Conservation (phyloP, 2,329 filamentous ascomycete genomes). For the Ophiostoma pallidulum region DNA sequence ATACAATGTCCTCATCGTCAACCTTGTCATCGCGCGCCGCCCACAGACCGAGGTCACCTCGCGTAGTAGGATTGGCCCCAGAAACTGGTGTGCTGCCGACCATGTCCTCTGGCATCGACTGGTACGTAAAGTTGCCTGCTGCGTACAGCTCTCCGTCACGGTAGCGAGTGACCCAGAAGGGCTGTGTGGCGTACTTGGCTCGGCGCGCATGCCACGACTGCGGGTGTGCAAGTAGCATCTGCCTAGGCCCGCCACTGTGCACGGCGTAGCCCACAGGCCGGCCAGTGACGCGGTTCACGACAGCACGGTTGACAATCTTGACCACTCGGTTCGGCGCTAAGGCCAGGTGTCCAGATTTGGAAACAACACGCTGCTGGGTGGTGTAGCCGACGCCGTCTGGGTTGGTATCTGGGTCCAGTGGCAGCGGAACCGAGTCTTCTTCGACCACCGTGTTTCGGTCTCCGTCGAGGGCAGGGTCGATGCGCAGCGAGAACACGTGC, state of each 20-base stretch:
- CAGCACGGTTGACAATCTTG: constrained; percentile 38
- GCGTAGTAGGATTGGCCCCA: not conserved
- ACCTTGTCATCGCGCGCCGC: constrained; percentile 24
- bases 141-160: constrained; percentile 34
- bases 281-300: constrained; percentile 31
- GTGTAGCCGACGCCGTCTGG: constrained; percentile 39
- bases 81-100: constrained; percentile 25
- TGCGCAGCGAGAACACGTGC: constrained; percentile 1
- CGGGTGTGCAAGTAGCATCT: constrained; percentile 32
- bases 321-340: constrained; percentile 40
- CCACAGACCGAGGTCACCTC: constrained; percentile 19
- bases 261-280: constrained; percentile 38
- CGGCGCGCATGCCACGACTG: constrained; percentile 31
- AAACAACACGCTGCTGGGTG: constrained; percentile 33
- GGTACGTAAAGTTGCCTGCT: constrained; percentile 34
- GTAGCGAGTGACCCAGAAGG: constrained; percentile 36
- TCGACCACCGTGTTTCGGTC: constrained; percentile 43
- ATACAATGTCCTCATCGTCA: constrained; percentile 25
- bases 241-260: constrained; percentile 32
- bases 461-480: constrained; percentile 44
- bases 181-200: constrained; percentile 33
- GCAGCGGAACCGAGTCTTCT: constrained; percentile 31
- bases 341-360: constrained; percentile 36
- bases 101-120: constrained; percentile 31
- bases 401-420: constrained; percentile 31